Percentiles rank a stretch among this genome's conserved stretches.
phyloP scores from a whole-genome alignment of 129 eudicot species.

The Kitagawia praeruptora region DNA sequence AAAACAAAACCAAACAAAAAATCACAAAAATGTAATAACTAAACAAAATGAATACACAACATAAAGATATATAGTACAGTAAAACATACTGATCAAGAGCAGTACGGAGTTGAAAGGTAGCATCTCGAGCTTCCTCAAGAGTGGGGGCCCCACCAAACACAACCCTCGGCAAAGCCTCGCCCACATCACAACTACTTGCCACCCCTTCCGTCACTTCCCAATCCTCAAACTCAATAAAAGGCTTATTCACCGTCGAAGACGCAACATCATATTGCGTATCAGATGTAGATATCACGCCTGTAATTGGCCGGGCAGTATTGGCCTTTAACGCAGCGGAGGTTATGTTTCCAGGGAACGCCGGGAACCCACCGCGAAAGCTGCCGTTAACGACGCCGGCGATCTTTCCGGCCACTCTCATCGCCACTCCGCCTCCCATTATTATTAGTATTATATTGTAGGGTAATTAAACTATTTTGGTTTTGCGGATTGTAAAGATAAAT shows the following conservation, averaged over 20 bases:
- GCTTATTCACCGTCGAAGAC: slow-evolving; percentile 18
- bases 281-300: slow-evolving; percentile 22
- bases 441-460: neutral
- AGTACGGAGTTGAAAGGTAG: slow-evolving; percentile 56
- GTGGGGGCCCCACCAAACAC: slow-evolving; percentile 74
- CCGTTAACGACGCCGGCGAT: slow-evolving; percentile 44
- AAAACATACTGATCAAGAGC: slow-evolving; percentile 57
- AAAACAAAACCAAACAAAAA: neutral
- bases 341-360: slow-evolving; percentile 30
- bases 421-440: slow-evolving; percentile 84
- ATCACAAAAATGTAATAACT: no score
- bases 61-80: neutral
- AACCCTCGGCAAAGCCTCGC: slow-evolving; percentile 45
- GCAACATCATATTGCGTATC: neutral
- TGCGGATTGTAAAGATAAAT: no score
- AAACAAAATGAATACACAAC: neutral
- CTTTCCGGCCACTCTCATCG: slow-evolving; percentile 74
- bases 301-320: slow-evolving; percentile 18
- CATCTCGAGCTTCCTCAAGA: slow-evolving; percentile 61
- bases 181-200: slow-evolving; percentile 18
- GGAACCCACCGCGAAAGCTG: slow-evolving; percentile 25
- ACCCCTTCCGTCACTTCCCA: slow-evolving; percentile 50
- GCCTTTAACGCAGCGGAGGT: slow-evolving; percentile 33
- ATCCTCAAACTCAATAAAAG: slow-evolving; percentile 31
- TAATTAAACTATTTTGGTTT: neutral